Conservation (phyloP, 192 early-diverging fungal species). For the Podila epigama region DNA sequence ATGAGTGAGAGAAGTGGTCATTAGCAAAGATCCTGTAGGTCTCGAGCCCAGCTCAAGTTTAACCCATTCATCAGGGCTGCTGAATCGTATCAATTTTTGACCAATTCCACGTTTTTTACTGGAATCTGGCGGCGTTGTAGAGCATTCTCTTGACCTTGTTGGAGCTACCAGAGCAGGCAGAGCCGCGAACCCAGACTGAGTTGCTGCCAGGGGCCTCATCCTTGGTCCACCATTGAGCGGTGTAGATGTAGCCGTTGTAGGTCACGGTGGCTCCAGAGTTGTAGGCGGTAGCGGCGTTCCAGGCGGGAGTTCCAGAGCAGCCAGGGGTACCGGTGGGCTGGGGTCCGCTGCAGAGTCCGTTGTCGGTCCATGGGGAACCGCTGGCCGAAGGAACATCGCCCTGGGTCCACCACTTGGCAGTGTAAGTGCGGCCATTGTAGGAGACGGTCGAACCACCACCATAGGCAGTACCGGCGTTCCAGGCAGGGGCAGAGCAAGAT, state of each 20-base stretch:
- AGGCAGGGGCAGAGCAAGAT: conserved; percentile 44
- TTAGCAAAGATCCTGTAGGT: too few relatives aligned
- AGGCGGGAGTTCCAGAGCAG: conserved; percentile 28
- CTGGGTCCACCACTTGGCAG: conserved; percentile 42
- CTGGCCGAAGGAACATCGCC: conserved; percentile 13
- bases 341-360: conserved; percentile 7
- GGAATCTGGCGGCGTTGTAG: too few relatives aligned
- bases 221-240: conserved; percentile 43
- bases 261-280: conserved; percentile 26
- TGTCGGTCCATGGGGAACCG: conserved; percentile 19
- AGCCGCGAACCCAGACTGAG: conserved; percentile 23
- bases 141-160: too few relatives aligned
- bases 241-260: conserved; percentile 21
- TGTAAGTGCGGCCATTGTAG: conserved; percentile 50
- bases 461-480: conserved; percentile 19
- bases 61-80: too few relatives aligned
- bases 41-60: too few relatives aligned
- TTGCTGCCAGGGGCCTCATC: conserved; percentile 21
- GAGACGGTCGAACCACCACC: conserved; percentile 31
- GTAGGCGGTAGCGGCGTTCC: conserved; percentile 28
- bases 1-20: too few relatives aligned
- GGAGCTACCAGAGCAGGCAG: conserved; percentile 14
- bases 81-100: too few relatives aligned
- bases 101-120: too few relatives aligned
- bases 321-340: conserved; percentile 8